These are phyloP conservation scores for Cercospora beticola DNA, from an alignment of 2,329 filamentous ascomycete genomes.

Conservation along the genomic window DNA sequence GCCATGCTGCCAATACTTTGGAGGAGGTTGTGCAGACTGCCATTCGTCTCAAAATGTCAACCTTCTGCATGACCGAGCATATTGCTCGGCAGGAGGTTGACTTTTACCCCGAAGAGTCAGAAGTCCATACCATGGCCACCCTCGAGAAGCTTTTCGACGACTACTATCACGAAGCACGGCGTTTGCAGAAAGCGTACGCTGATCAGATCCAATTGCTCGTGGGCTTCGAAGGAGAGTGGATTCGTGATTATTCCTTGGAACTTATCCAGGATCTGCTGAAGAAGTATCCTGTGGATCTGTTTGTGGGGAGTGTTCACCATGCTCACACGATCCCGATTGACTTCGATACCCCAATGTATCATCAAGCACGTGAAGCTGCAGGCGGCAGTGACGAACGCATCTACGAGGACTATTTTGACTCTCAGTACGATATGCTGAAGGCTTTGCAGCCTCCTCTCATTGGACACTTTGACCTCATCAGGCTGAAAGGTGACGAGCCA, in stretches of 20 bases:
- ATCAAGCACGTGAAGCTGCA: constrained; percentile 56
- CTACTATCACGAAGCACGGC: constrained; percentile 73
- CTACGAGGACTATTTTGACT: constrained; percentile 83
- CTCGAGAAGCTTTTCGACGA: constrained; percentile 60
- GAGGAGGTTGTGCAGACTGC: constrained; percentile 81
- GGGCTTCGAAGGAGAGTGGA: constrained; percentile 93
- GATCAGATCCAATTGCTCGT: constrained; percentile 73
- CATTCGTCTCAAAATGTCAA: constrained; percentile 73
- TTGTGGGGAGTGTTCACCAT: constrained; percentile 91
- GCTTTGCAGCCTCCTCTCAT: constrained; percentile 73
- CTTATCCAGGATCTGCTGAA: constrained; percentile 60
- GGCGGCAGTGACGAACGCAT: constrained; percentile 69
- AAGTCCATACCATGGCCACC: constrained; percentile 43
- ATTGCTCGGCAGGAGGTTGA: constrained; percentile 81
- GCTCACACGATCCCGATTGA: constrained; percentile 85
- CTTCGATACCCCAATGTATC: constrained; percentile 70
- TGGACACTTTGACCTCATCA: constrained; percentile 90
- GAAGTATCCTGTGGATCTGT: constrained; percentile 74
- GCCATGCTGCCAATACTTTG: constrained; percentile 80
- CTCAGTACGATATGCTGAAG: constrained; percentile 77
- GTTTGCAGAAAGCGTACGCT: constrained; percentile 69
- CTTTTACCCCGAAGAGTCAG: constrained; percentile 82
- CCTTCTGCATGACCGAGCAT: constrained; percentile 89
- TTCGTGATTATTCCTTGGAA: constrained; percentile 64
- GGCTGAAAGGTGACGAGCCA: constrained; percentile 72